Evolutionary conservation across 2,329 filamentous ascomycete genomes (phyloP).

Genomic region (Xylaria digitata): DNA sequence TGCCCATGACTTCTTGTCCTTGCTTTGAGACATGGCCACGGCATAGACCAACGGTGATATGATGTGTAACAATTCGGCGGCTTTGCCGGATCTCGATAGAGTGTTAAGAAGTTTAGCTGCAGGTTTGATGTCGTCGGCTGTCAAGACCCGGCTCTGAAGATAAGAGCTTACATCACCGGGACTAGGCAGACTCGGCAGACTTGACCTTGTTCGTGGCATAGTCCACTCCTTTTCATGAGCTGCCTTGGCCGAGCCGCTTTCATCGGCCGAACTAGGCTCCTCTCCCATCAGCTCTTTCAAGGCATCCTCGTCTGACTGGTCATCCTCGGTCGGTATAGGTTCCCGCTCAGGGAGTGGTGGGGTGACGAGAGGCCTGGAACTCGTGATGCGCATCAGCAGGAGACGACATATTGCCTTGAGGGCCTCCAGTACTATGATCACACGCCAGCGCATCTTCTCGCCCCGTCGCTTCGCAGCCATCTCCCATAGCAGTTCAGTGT

Average conservation of each 20-base stretch:
- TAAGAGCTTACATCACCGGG: conserved; percentile 86
- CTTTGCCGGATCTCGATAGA: conserved; percentile 76
- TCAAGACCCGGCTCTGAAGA: conserved; percentile 88
- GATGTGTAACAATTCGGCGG: conserved; percentile 93
- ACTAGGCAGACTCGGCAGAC: conserved; percentile 83
- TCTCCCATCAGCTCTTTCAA: conserved; percentile 52
- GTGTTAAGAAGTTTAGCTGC: conserved; percentile 87
- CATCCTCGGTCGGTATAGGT: conserved; percentile 70
- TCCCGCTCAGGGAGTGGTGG: conserved; percentile 90
- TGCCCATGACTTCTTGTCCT: conserved; percentile 83
- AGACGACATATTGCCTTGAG: conserved; percentile 88
- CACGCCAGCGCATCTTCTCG: conserved; percentile 84
- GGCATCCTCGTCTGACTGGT: conserved; percentile 61
- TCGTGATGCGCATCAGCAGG: conserved; percentile 82
- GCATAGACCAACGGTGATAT: conserved; percentile 89
- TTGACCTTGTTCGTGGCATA: conserved; percentile 94
- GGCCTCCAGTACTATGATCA: conserved; percentile 85
- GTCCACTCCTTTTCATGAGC: conserved; percentile 75
- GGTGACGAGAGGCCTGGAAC: conserved; percentile 82
- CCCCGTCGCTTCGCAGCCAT: conserved; percentile 92
- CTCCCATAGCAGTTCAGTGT: conserved; percentile 96
- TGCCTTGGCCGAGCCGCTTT: conserved; percentile 61
- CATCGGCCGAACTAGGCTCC: conserved; percentile 52
- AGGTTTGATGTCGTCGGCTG: conserved; percentile 95
- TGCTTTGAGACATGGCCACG: conserved; percentile 78